phyloP scores from a whole-genome alignment of 1,139 yeast species.

The Meyerozyma guilliermondii region DNA sequence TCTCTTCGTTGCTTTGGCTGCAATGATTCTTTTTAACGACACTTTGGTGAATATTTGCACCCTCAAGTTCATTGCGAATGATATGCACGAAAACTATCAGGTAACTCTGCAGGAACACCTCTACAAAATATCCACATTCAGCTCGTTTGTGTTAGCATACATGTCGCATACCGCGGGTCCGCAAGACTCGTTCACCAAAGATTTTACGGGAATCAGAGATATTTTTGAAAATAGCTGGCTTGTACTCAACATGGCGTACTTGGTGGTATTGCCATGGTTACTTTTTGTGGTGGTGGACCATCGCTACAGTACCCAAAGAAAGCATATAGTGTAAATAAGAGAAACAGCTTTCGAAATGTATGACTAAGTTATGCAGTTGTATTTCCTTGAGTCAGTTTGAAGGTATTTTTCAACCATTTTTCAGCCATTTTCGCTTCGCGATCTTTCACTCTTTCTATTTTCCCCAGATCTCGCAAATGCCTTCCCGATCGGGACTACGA shows the following conservation, averaged over 20 bases:
- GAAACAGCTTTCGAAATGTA: too few relatives aligned
- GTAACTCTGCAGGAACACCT: slow-evolving; percentile 1
- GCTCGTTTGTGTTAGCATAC: slow-evolving; percentile 14
- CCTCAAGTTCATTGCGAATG: slow-evolving; percentile 6
- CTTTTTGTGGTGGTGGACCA: background rate
- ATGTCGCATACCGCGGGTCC: slow-evolving; percentile 12
- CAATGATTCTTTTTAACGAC: slow-evolving; percentile 19
- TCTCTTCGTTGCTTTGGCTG: slow-evolving; percentile 10
- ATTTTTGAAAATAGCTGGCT: background rate
- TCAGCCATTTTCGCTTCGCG: background rate
- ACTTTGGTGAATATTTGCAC: slow-evolving; percentile 17
- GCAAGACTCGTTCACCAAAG: background rate
- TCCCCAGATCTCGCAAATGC: background rate
- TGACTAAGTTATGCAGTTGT: too few relatives aligned
- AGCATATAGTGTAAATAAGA: background rate
- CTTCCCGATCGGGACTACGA: slow-evolving; percentile 10
- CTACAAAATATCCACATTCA: slow-evolving; percentile 12
- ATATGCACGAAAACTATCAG: slow-evolving; percentile 4
- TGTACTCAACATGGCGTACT: background rate
- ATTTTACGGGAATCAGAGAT: background rate
- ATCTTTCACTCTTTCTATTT: too few relatives aligned
- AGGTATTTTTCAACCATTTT: background rate
- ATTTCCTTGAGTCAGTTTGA: too few relatives aligned
- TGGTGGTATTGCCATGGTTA: background rate
- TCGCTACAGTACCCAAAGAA: background rate